Conservation (phyloP, 768 basidiomycete species). For the Trametes coccinea region DNA sequence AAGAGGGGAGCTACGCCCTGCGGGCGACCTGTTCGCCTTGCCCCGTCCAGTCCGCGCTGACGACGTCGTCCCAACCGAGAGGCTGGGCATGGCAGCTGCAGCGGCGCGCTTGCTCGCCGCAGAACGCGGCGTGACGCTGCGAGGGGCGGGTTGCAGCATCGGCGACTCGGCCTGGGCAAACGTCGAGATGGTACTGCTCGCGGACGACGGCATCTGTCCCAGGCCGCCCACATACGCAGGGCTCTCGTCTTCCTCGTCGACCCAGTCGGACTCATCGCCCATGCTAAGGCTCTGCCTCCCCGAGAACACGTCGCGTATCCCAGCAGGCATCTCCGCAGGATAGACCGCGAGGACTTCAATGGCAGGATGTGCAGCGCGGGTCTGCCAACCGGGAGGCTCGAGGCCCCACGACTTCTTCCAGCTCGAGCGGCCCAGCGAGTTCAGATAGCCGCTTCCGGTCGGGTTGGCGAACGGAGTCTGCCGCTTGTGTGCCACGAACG, state of each 20-base stretch:
- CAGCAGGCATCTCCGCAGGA: constrained; percentile 42
- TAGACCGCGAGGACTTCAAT: constrained; percentile 79
- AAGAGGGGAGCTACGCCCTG: constrained; percentile 59
- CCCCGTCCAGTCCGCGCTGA: constrained; percentile 15
- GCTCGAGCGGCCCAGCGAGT: constrained; percentile 61
- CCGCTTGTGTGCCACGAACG: constrained; percentile 83
- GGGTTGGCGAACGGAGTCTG: constrained; percentile 71
- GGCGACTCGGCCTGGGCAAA: constrained; percentile 24
- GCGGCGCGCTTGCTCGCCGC: constrained; percentile 21
- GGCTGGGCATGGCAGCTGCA: constrained; percentile 9
- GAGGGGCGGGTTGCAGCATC: constrained; percentile 14
- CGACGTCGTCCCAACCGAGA: constrained; percentile 10
- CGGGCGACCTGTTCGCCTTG: constrained; percentile 50
- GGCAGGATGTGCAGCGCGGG: constrained; percentile 57
- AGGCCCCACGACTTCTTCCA: constrained; percentile 92
- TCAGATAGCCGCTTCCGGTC: constrained; percentile 37
- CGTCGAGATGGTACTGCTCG: constrained; percentile 14
- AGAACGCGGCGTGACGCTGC: constrained; percentile 6
- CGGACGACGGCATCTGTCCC: constrained; percentile 54
- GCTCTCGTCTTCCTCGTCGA: constrained; percentile 81
- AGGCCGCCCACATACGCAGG: constrained; percentile 75
- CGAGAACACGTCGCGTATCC: constrained; percentile 80
- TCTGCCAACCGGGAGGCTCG: constrained; percentile 85
- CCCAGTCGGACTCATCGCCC: constrained; percentile 86
- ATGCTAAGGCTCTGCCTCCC: constrained; percentile 56